Base-by-base conservation (phyloP, 2,329 filamentous ascomycete genomes). In the Pezicula neosporulosa region DNA sequence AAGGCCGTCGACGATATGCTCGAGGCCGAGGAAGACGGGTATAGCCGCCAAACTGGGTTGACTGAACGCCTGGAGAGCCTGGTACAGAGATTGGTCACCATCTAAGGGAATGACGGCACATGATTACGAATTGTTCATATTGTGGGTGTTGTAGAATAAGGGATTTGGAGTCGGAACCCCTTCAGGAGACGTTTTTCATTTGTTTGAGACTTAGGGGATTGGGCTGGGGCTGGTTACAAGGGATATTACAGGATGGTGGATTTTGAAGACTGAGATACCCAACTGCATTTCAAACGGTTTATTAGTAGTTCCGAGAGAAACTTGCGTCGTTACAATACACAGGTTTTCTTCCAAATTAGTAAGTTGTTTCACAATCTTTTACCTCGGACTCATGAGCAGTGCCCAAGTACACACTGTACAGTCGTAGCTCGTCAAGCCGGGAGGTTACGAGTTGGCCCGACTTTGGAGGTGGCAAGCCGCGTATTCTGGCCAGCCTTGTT, bases 1-100 rank as follows among this genome's bases (percentile, higher is more conserved):
- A 76, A 77, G 54, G 75, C 75, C 54, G 81, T 84, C 13, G 84
- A 87, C 48, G 70, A 70, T 24, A 60, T 67, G 18, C 56, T 59
- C 45, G 59, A 66, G 15, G 72, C 75, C 42, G 70, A 74, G 21
- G 72, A 73, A 35, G 70, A 73, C 36, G 77, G 79, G 51, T 69
- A 63, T 19, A 61, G 54, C 48, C 56, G 74, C 1, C 69, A 71
- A 48, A 69, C 73, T 51, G 77, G 72, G 19, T 80, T 84, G 16
- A 64, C 61, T 3, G 56, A 63, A 45, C 56, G 61, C 33, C 39
- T 65, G 6, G 60, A 64, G 24, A 56, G 44, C 38, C 44, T 64
- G 18, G 61, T 63, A 1, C 44, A 45, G 13, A 64, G 56, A 44
- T 44, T 63, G 15, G 41, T 12, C 4, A 10, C 42, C 6, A 44